Evolutionary conservation across 2,329 filamentous ascomycete species (phyloP).

Genomic region (Curvularia verruculosa): DNA sequence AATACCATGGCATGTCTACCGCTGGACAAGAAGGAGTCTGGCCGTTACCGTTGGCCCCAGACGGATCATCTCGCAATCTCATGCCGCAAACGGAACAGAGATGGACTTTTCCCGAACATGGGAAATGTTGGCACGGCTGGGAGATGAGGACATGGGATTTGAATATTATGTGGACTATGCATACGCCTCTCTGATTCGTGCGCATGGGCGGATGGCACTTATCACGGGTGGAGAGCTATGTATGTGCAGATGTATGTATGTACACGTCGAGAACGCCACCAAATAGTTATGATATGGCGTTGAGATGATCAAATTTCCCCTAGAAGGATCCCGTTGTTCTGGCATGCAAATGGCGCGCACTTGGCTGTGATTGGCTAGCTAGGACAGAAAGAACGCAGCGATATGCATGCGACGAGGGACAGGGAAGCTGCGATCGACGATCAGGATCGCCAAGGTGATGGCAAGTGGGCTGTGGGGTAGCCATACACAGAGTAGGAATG

Average conservation of each 20-base stretch:
- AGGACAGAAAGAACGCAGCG: background rate
- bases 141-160: constrained; percentile 13
- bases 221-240: constrained; percentile 2
- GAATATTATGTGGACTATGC: constrained; percentile 1
- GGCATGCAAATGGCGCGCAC: background rate
- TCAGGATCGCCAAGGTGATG: background rate
- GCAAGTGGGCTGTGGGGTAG: constrained; percentile 1
- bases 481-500: background rate
- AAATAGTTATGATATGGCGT: background rate
- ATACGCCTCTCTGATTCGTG: background rate
- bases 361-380: background rate
- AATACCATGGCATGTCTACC: background rate
- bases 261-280: constrained; percentile 5
- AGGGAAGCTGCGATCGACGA: constrained; percentile 2
- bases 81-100: constrained; percentile 1
- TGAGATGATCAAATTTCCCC: background rate
- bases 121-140: constrained; percentile 5
- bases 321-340: constrained; percentile 8
- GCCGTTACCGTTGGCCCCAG: background rate
- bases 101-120: background rate
- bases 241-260: too few species aligned
- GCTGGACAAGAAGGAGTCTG: background rate
- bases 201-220: background rate
- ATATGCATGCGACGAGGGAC: background rate
- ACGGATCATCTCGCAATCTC: background rate